Conservation (phyloP, 2,329 filamentous ascomycete species). For the Trichoderma brevicompactum region DNA sequence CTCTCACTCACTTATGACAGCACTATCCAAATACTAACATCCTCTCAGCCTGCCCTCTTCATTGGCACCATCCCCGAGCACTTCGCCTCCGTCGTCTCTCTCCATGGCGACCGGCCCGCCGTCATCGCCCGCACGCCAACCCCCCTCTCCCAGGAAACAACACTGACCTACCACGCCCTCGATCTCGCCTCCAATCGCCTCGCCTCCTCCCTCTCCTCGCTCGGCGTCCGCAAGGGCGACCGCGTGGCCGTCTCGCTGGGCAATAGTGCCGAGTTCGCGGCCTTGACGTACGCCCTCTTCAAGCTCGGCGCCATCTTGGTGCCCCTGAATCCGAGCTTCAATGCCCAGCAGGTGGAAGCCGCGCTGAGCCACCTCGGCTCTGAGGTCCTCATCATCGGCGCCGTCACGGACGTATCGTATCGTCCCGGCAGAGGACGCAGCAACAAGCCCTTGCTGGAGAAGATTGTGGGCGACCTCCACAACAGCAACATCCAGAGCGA, state of each 20-base stretch:
- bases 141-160: conserved; percentile 59
- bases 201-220: conserved; percentile 68
- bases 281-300: conserved; percentile 85
- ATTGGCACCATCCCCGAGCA: conserved; percentile 72
- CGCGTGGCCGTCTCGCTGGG: conserved; percentile 85
- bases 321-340: conserved; percentile 92
- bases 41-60: conserved; percentile 65
- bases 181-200: conserved; percentile 77
- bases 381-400: conserved; percentile 78
- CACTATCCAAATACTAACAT: conserved; percentile 3
- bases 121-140: conserved; percentile 57
- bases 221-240: conserved; percentile 80
- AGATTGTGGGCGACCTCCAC: conserved; percentile 48
- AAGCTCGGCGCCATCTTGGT: conserved; percentile 94
- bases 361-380: conserved; percentile 77
- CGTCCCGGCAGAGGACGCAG: conserved; percentile 59
- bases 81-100: conserved; percentile 67
- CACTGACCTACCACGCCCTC: conserved; percentile 74
- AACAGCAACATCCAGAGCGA: conserved; percentile 34
- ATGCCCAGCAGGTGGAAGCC: conserved; percentile 73
- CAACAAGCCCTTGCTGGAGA: conserved; percentile 54
- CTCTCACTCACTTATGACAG: neutral
- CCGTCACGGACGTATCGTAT: conserved; percentile 82
- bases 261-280: conserved; percentile 82
- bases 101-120: conserved; percentile 66